phyloP scores from a whole-genome alignment of 169 alveolate genomes.

The Cryptosporidium parvum region DNA sequence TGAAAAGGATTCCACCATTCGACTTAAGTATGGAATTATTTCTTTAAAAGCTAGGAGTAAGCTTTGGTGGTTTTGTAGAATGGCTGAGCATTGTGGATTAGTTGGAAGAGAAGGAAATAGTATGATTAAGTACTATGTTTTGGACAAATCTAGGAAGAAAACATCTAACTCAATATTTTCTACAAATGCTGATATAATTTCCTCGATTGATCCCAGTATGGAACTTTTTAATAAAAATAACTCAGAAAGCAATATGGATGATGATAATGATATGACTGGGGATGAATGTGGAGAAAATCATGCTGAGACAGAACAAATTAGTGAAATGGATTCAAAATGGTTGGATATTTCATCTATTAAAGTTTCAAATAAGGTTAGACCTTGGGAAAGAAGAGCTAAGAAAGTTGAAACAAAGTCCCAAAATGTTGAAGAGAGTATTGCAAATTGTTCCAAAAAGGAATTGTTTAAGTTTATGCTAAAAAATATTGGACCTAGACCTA shows the following conservation, averaged over 20 bases:
- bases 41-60: slow-evolving; percentile 52
- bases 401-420: not conserved
- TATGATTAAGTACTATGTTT: slow-evolving; percentile 6
- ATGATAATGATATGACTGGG: not conserved
- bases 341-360: slow-evolving; percentile 11
- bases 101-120: slow-evolving; percentile 18
- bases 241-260: not conserved
- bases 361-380: slow-evolving; percentile 34
- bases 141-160: slow-evolving; percentile 4
- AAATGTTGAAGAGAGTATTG: not conserved
- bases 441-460: not conserved
- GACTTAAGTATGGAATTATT: slow-evolving; percentile 40
- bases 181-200: slow-evolving; percentile 18
- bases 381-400: slow-evolving; percentile 53
- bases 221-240: slow-evolving; percentile 6
- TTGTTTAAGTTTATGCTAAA: slow-evolving; percentile 63
- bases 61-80: slow-evolving; percentile 70
- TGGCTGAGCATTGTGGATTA: slow-evolving; percentile 64
- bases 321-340: slow-evolving; percentile 57
- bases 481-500: slow-evolving; percentile 65
- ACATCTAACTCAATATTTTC: slow-evolving; percentile 8
- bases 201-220: slow-evolving; percentile 42
- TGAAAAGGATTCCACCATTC: not conserved
- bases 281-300: not conserved
- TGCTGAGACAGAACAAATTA: not conserved